phyloP scores from a whole-genome alignment of 305 asterid species.

The Fraxinus angustifolia region DNA sequence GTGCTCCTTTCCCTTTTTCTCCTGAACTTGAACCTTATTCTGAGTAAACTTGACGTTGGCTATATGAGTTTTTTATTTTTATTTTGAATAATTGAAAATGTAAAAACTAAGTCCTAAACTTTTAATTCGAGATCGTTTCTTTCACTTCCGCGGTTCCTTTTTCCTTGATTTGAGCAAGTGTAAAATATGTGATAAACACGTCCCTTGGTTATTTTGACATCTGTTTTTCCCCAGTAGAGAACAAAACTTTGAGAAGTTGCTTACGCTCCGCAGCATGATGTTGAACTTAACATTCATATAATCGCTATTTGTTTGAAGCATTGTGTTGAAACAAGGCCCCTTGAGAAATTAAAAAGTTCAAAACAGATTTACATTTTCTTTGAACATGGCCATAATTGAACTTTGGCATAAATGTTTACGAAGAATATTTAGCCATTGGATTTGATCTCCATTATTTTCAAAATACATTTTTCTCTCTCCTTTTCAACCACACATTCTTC shows the following conservation, averaged over 20 bases:
- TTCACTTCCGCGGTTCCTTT: conserved; percentile 6
- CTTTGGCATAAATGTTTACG: neutral
- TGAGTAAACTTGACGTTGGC: neutral
- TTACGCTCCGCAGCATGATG: neutral
- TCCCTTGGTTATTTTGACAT: neutral
- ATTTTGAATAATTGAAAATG: conserved; percentile 5
- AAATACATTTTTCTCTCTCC: neutral
- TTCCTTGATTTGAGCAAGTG: neutral
- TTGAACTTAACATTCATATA: neutral
- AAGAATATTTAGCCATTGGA: neutral
- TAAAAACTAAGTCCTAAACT: conserved; percentile 15
- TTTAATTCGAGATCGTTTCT: conserved; percentile 1
- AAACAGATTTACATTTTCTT: conserved; percentile 1
- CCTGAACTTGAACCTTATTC: neutral
- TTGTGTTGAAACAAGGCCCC: neutral
- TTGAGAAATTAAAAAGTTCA: neutral
- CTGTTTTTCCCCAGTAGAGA: neutral
- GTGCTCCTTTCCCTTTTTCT: neutral
- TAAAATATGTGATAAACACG: neutral
- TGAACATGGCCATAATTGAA: neutral
- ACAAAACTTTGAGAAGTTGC: neutral
- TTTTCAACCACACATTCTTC: neutral
- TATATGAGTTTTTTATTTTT: neutral
- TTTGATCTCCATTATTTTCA: neutral
- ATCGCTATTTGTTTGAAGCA: conserved; percentile 14